phyloP scores from a whole-genome alignment of 2,329 filamentous ascomycete genomes.

The Exophiala viscosa region DNA sequence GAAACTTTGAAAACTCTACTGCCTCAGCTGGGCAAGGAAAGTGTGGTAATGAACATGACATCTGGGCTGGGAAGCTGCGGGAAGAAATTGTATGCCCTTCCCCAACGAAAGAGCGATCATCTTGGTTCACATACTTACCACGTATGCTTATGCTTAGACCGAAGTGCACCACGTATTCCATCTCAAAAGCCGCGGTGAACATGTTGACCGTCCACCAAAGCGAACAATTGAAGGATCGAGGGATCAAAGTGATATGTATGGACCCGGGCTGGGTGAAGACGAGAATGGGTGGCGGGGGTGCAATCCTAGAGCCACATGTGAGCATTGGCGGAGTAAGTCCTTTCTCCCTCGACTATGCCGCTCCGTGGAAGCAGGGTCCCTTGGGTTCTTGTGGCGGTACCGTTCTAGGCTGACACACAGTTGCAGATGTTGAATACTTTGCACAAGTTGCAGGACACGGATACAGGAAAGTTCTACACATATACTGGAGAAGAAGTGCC shows the following conservation, averaged over 20 bases:
- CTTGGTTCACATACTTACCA: no score
- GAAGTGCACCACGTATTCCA: conserved; percentile 34
- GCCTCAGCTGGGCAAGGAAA: conserved; percentile 26
- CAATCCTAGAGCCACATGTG: conserved; percentile 37
- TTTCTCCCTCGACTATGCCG: neutral
- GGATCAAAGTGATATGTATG: conserved; percentile 38
- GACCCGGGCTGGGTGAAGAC: conserved; percentile 47
- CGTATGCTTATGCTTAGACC: neutral
- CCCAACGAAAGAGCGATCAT: no score
- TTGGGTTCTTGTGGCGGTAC: no score
- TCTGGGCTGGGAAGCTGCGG: conserved; percentile 20
- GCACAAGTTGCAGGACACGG: conserved; percentile 32
- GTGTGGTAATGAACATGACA: conserved; percentile 18
- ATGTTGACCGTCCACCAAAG: conserved; percentile 44
- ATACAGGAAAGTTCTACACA: conserved; percentile 26
- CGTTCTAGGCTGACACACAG: no score
- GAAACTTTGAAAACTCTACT: conserved; percentile 30
- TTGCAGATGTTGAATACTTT: conserved; percentile 38
- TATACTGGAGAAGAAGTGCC: conserved; percentile 25
- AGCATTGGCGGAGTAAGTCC: conserved; percentile 31
- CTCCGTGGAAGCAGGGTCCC: no score
- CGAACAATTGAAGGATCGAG: conserved; percentile 36
- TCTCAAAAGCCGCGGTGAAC: conserved; percentile 45
- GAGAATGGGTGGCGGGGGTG: conserved; percentile 42
- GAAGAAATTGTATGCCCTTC: conserved; percentile 4